Conservation (phyloP, 768 basidiomycete species). For the Rhodocollybia butyracea region DNA sequence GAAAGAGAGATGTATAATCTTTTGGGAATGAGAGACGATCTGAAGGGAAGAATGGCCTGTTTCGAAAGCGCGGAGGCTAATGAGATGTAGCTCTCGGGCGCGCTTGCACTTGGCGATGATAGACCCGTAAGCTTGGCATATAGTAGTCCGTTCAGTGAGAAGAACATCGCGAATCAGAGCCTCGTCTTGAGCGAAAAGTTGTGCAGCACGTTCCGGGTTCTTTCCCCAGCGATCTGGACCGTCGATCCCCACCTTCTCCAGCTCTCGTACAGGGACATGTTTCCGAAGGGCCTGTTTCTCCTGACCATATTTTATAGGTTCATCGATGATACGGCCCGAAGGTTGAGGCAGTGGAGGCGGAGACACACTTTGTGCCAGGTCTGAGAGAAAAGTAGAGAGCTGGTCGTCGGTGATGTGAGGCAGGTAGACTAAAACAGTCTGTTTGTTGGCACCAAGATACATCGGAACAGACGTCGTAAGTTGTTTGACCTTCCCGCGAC, state of each 20-base stretch:
- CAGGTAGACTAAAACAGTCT: slow-evolving; percentile 63
- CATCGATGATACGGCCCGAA: slow-evolving; percentile 48
- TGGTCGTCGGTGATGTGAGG: slow-evolving; percentile 50
- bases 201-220: slow-evolving; percentile 42
- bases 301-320: slow-evolving; percentile 54
- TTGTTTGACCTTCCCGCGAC: slow-evolving; percentile 64
- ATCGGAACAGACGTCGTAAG: slow-evolving; percentile 62
- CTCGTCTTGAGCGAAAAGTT: slow-evolving; percentile 53
- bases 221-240: slow-evolving; percentile 41
- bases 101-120: slow-evolving; percentile 65
- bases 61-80: slow-evolving; percentile 47
- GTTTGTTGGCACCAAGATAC: slow-evolving; percentile 55
- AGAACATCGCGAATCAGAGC: slow-evolving; percentile 56
- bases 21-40: slow-evolving; percentile 49
- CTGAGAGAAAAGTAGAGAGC: slow-evolving; percentile 56
- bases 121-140: slow-evolving; percentile 76
- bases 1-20: slow-evolving; percentile 58
- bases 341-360: slow-evolving; percentile 30
- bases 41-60: slow-evolving; percentile 30
- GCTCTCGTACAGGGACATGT: slow-evolving; percentile 39
- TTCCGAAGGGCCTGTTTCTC: slow-evolving; percentile 23
- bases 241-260: slow-evolving; percentile 40
- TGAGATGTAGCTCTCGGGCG: slow-evolving; percentile 61
- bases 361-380: slow-evolving; percentile 37
- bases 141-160: slow-evolving; percentile 64